Evolutionary conservation across 192 early-diverging fungal species (phyloP).

Genomic region (Coemansia sp.): DNA sequence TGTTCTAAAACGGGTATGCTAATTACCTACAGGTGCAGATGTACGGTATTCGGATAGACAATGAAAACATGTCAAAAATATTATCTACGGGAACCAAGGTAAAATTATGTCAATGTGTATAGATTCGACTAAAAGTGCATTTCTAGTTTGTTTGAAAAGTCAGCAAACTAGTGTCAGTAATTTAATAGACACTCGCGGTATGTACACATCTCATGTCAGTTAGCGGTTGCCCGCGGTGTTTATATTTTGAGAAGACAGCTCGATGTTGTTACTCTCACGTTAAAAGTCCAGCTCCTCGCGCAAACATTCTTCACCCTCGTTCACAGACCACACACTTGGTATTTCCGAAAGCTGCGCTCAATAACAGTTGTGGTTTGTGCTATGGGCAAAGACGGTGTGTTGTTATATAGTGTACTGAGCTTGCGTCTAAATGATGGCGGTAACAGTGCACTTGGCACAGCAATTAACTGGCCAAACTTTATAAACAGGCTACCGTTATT

Average conservation of each 20-base stretch:
- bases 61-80: too few relatives aligned
- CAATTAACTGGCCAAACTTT: constrained; percentile 82
- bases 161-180: too few relatives aligned
- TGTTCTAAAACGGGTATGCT: too few relatives aligned
- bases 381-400: constrained; percentile 61
- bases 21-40: too few relatives aligned
- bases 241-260: constrained; percentile 55
- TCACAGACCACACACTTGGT: constrained; percentile 73
- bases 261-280: constrained; percentile 79
- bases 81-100: too few relatives aligned
- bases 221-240: constrained; percentile 48
- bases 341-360: constrained; percentile 70
- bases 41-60: too few relatives aligned
- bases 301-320: constrained; percentile 70
- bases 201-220: constrained; percentile 17
- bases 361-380: constrained; percentile 64
- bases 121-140: too few relatives aligned
- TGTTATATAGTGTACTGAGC: constrained; percentile 54
- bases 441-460: constrained; percentile 62
- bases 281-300: constrained; percentile 86
- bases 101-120: too few relatives aligned
- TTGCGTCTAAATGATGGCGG: constrained; percentile 59
- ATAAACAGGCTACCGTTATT: constrained; percentile 89
- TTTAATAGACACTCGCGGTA: too few relatives aligned
- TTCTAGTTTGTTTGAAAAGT: too few relatives aligned